Base-by-base conservation (phyloP, 176 grass and related monocot species). In the Carex littledalei region DNA sequence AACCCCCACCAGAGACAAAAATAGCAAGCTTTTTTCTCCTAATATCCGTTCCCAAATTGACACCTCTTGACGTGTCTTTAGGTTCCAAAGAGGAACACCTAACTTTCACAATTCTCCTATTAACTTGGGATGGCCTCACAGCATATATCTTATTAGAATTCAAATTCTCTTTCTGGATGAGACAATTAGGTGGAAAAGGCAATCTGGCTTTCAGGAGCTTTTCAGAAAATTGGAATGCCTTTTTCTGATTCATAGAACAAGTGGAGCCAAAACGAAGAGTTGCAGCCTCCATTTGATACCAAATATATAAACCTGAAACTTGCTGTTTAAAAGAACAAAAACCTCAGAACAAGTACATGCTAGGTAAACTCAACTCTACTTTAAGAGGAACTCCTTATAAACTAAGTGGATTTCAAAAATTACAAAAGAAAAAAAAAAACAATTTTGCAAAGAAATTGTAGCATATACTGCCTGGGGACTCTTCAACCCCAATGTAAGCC, bases 1-100 rank as follows among this genome's bases (percentile, higher is more conserved):
- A 89, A 55, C 87, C 87, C 61, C 89, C 89, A 10, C 89, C 85
- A 47, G 92, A 94, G 4, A 94, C 89, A 90, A 94, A 94, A 64
- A 94, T 37, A 6, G 87, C 87, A 21, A 94, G 69, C 39, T 57
- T 84, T 78, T 89, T 94, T 57, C 85, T 91, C 60, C 63, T 76
- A 8, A 56, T 20, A 64, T 49, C 16, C 17, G 7, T 39, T 35
- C 65, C 15, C 61, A 24, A 78, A 83, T 5, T 56, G 1, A 82
- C 29, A 11, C 16, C 34, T 61, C 15, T 55, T 35, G 15, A 82
- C 65, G 62, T 65, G 57, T 45, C 31, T 82, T 65, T 63, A 82
- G 80, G 63, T 73, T 81, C 79, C 35, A 60, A 45, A 21, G 79
- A 41, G 1, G 57, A 81, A 47, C 58, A 81, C 31, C 39, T 81